Evolutionary conservation across 2,329 filamentous ascomycete species (phyloP).

Genomic region (Tolypocladium endophyticum): DNA sequence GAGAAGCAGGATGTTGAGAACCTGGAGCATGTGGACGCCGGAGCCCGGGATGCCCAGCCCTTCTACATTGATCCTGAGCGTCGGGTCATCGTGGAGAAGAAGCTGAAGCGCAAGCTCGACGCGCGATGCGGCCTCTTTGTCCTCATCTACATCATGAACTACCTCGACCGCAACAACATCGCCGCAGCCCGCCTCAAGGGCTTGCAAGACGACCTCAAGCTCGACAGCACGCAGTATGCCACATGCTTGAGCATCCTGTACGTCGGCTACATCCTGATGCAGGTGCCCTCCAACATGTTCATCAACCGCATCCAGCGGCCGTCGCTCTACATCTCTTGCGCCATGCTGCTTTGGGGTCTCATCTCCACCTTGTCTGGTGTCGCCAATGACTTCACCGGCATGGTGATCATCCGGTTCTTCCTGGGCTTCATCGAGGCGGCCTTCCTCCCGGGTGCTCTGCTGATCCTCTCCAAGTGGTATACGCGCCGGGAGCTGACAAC

Average conservation of each 20-base stretch:
- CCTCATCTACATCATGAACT: conserved; percentile 67
- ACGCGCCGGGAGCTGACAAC: conserved; percentile 46
- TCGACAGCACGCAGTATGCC: conserved; percentile 49
- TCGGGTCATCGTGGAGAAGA: conserved; percentile 48
- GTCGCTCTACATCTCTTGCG: conserved; percentile 37
- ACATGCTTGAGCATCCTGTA: conserved; percentile 56
- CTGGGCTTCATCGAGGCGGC: conserved; percentile 54
- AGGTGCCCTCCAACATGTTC: conserved; percentile 47
- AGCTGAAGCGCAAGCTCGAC: conserved; percentile 62
- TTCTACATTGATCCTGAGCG: conserved; percentile 30
- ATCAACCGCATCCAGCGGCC: conserved; percentile 43
- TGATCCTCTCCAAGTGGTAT: conserved; percentile 58
- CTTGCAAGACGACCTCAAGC: conserved; percentile 47
- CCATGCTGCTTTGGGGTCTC: conserved; percentile 50
- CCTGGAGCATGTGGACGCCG: conserved; percentile 3
- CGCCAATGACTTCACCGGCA: conserved; percentile 38
- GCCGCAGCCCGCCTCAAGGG: conserved; percentile 56
- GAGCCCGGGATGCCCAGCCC: background rate
- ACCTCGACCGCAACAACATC: conserved; percentile 59
- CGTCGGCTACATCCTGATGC: conserved; percentile 56
- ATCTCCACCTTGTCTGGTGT: conserved; percentile 47
- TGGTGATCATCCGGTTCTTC: conserved; percentile 47
- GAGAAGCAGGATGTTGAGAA: conserved; percentile 6
- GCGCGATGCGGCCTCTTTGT: conserved; percentile 56
- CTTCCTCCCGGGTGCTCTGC: conserved; percentile 52